These are phyloP conservation scores for Heimioporus sp. DNA, from an alignment of 768 basidiomycete genomes.

Conservation along the genomic window DNA sequence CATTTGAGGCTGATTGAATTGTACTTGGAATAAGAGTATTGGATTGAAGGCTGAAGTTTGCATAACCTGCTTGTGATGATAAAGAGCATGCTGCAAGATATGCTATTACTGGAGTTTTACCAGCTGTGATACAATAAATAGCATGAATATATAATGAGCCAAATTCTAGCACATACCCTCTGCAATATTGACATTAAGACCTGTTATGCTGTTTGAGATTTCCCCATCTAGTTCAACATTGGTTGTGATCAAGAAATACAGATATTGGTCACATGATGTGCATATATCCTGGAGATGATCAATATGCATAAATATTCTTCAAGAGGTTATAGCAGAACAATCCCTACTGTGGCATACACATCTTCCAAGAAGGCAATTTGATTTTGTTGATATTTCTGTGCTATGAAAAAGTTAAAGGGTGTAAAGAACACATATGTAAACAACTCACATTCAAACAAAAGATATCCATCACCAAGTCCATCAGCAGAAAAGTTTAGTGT, in stretches of 20 bases:
- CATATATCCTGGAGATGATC: too few relatives aligned
- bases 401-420: too few relatives aligned
- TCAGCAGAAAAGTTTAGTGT: background rate
- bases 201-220: background rate
- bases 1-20: background rate
- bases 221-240: constrained; percentile 2
- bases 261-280: background rate
- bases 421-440: too few relatives aligned
- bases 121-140: background rate
- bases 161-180: background rate
- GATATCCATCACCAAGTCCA: too few relatives aligned
- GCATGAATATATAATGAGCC: too few relatives aligned
- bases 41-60: constrained; percentile 2
- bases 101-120: background rate
- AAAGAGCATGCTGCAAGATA: constrained; percentile 11
- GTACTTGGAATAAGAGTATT: background rate
- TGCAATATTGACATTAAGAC: background rate
- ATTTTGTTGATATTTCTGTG: too few relatives aligned
- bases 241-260: constrained; percentile 12
- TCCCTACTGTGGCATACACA: too few relatives aligned
- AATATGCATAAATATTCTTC: too few relatives aligned
- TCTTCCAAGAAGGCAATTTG: too few relatives aligned
- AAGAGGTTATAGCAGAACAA: too few relatives aligned
- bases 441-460: too few relatives aligned
- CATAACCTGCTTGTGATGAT: background rate